A percentile compares a stretch with the other conserved stretches of the same genome.
Evolutionary conservation across 768 basidiomycete species (phyloP).

Genomic region (Russula lepida): DNA sequence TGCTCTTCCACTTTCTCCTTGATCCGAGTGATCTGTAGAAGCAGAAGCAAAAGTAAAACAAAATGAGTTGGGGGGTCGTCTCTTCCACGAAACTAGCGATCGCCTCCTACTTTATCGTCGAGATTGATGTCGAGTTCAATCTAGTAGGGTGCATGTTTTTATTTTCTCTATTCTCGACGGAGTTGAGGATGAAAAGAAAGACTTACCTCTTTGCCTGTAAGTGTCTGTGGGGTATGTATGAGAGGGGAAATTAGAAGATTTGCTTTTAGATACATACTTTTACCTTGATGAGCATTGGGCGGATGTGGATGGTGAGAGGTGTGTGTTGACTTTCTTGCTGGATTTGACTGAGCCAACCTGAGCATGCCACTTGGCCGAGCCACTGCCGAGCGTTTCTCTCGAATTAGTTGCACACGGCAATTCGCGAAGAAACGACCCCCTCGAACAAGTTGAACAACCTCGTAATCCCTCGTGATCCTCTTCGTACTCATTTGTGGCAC

Average conservation of each 20-base stretch:
- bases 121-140: constrained; percentile 94
- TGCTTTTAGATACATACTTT: constrained; percentile 43
- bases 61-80: not conserved
- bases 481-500: too few species aligned
- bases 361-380: too few species aligned
- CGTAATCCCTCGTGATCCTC: too few species aligned
- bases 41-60: not conserved
- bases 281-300: constrained; percentile 77
- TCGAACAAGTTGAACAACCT: too few species aligned
- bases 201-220: constrained; percentile 92
- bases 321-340: too few species aligned
- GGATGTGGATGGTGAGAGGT: constrained; percentile 10
- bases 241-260: not conserved
- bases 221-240: constrained; percentile 46
- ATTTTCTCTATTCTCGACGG: not conserved
- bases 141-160: constrained; percentile 29
- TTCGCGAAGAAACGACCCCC: too few species aligned
- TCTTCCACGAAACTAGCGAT: not conserved
- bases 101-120: constrained; percentile 62
- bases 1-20: constrained; percentile 99
- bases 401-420: too few species aligned
- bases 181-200: not conserved
- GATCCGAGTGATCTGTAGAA: constrained; percentile 71
- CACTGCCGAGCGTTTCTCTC: too few species aligned
- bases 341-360: too few species aligned